A percentile compares a stretch with the other conserved stretches of the same genome.
phyloP scores from a whole-genome alignment of 2,329 filamentous ascomycete species.

The Trichoderma sp. region DNA sequence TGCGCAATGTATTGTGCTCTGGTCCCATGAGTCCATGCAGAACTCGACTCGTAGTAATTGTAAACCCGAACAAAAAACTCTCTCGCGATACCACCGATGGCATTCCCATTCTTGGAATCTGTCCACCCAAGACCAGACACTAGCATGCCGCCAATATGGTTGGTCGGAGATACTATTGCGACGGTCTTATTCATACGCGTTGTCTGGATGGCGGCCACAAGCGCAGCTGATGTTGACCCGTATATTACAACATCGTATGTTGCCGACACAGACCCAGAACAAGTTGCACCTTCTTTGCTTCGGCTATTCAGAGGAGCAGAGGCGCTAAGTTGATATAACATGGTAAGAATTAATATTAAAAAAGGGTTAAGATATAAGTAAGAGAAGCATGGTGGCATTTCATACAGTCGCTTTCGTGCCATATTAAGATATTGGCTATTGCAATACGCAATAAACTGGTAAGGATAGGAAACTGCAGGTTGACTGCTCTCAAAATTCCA shows the following conservation, averaged over 20 bases:
- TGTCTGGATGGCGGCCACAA: slow-evolving; percentile 27
- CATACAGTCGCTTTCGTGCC: not conserved
- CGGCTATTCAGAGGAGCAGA: not conserved
- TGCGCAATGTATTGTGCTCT: slow-evolving; percentile 9
- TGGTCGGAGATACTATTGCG: slow-evolving; percentile 25
- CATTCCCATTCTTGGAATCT: slow-evolving; percentile 24
- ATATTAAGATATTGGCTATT: not conserved
- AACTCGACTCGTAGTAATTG: not conserved
- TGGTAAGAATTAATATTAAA: not conserved
- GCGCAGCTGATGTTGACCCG: slow-evolving; percentile 28
- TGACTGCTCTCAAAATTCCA: not conserved
- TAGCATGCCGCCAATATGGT: slow-evolving; percentile 25
- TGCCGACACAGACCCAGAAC: not conserved
- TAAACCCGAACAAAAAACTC: slow-evolving; percentile 15
- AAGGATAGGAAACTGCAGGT: not conserved
- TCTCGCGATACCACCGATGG: slow-evolving; percentile 19
- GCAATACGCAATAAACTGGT: not conserved
- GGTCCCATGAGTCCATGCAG: slow-evolving; percentile 14
- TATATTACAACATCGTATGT: slow-evolving; percentile 28
- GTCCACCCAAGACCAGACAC: slow-evolving; percentile 29
- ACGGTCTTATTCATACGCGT: slow-evolving; percentile 26
- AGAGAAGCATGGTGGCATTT: not conserved
- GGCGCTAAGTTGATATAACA: not conserved
- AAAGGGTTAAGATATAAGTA: not conserved
- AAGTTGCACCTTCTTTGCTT: not conserved